These are phyloP conservation scores for Phytophthora citrophthora DNA, from an alignment of 352 stramenopile genomes.

Conservation along the genomic window DNA sequence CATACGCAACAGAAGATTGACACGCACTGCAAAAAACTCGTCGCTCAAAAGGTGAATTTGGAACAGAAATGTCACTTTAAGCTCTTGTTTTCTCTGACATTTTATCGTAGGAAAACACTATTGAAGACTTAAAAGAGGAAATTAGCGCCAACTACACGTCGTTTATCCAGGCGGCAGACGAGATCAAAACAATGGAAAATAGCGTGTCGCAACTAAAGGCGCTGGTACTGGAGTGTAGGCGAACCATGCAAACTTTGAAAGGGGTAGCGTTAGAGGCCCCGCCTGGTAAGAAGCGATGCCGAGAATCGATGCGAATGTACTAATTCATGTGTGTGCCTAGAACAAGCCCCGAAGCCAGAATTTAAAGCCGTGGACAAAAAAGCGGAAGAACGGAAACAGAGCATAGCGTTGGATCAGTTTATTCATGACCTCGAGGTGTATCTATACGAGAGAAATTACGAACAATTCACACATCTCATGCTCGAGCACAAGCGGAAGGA, in stretches of 20 bases:
- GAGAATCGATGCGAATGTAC: neutral
- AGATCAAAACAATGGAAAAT: constrained; percentile 89
- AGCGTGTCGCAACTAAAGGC: constrained; percentile 83
- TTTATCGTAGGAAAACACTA: constrained; percentile 70
- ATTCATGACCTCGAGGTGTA: constrained; percentile 74
- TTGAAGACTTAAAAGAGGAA: constrained; percentile 82
- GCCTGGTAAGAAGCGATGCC: constrained; percentile 29
- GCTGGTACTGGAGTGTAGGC: constrained; percentile 77
- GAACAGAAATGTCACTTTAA: neutral
- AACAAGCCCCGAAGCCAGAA: constrained; percentile 37
- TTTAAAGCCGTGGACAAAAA: constrained; percentile 61
- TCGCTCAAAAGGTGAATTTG: constrained; percentile 65
- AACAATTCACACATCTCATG: constrained; percentile 57
- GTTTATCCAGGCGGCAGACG: constrained; percentile 71
- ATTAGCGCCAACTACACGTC: constrained; percentile 86
- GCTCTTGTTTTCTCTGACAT: neutral
- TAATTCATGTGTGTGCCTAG: constrained; percentile 22
- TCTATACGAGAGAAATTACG: constrained; percentile 72
- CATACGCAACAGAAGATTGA: constrained; percentile 81
- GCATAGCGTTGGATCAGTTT: constrained; percentile 58
- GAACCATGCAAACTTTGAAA: constrained; percentile 68
- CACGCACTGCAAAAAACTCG: constrained; percentile 73
- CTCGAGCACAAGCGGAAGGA: constrained; percentile 59
- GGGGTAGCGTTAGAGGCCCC: constrained; percentile 53
- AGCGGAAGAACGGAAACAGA: constrained; percentile 53